Evolutionary conservation across 2,329 filamentous ascomycete species (phyloP).

Genomic region (Claviceps purpurea): DNA sequence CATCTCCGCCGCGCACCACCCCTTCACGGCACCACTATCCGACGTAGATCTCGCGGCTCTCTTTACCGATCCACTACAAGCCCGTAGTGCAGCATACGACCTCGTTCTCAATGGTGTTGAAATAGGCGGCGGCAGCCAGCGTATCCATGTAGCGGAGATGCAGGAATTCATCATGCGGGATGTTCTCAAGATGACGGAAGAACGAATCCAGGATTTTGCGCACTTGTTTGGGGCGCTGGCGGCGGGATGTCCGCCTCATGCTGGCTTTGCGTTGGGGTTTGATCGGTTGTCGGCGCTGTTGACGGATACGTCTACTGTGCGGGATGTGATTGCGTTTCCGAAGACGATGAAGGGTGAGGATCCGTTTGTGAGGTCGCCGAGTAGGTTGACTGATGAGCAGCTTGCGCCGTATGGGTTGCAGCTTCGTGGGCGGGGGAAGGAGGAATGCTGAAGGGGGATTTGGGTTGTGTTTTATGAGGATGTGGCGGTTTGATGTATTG

Average conservation of each 20-base stretch:
- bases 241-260: slow-evolving; percentile 85
- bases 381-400: slow-evolving; percentile 46
- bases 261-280: slow-evolving; percentile 85
- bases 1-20: slow-evolving; percentile 81
- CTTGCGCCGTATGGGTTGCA: slow-evolving; percentile 34
- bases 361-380: slow-evolving; percentile 66
- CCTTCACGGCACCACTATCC: slow-evolving; percentile 79
- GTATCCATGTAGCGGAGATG: slow-evolving; percentile 74
- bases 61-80: slow-evolving; percentile 55
- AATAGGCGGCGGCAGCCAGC: slow-evolving; percentile 80
- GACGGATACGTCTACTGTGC: slow-evolving; percentile 60
- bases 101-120: slow-evolving; percentile 92
- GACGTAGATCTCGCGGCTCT: slow-evolving; percentile 61
- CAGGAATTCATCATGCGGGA: slow-evolving; percentile 78
- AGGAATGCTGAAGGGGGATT: neutral
- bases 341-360: slow-evolving; percentile 89
- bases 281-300: slow-evolving; percentile 75
- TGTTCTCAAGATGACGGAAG: slow-evolving; percentile 63
- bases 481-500: neutral
- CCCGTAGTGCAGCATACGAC: slow-evolving; percentile 82
- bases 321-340: slow-evolving; percentile 93
- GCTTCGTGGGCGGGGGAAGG: slow-evolving; percentile 6
- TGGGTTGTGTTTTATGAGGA: neutral
- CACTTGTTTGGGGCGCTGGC: slow-evolving; percentile 74
- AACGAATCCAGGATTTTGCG: slow-evolving; percentile 65